A percentile compares a stretch with the other conserved stretches of the same genome.
These are phyloP conservation scores for Saturnispora serradocipensis DNA, from an alignment of 805 yeast species.

Conservation along the genomic window DNA sequence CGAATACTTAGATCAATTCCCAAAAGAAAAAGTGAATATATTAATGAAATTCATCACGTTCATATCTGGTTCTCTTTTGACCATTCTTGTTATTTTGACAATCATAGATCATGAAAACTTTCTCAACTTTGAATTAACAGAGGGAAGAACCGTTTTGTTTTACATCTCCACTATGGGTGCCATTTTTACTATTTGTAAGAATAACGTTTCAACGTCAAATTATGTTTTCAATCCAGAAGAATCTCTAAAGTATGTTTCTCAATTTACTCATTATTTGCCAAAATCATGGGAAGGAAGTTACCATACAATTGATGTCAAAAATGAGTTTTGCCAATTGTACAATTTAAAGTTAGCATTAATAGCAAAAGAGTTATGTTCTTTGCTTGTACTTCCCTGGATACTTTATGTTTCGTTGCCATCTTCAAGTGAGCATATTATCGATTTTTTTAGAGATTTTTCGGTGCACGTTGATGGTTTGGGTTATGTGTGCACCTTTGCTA, in stretches of 20 bases:
- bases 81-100: slow-evolving; percentile 71
- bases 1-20: slow-evolving; percentile 82
- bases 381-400: slow-evolving; percentile 81
- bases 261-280: slow-evolving; percentile 87
- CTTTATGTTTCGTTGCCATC: slow-evolving; percentile 76
- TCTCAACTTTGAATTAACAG: slow-evolving; percentile 78
- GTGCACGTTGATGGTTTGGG: slow-evolving; percentile 93
- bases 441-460: slow-evolving; percentile 83
- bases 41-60: slow-evolving; percentile 56
- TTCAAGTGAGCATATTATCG: slow-evolving; percentile 67
- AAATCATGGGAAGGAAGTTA: slow-evolving; percentile 75
- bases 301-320: slow-evolving; percentile 78
- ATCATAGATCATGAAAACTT: slow-evolving; percentile 84
- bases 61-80: slow-evolving; percentile 80
- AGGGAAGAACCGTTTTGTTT: slow-evolving; percentile 72
- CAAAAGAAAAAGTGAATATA: slow-evolving; percentile 60
- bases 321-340: slow-evolving; percentile 72
- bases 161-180: slow-evolving; percentile 87
- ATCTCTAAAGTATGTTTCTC: slow-evolving; percentile 68
- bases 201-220: slow-evolving; percentile 51
- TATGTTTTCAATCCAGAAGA: slow-evolving; percentile 87
- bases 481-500: slow-evolving; percentile 87
- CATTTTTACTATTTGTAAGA: slow-evolving; percentile 73
- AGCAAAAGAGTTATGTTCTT: slow-evolving; percentile 69
- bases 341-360: slow-evolving; percentile 64